Evolutionary conservation across 1,284 basidiomycete species (phyloP), one percentile per base, ranked within the genome.

Genomic region (Ustilago nuda): DNA sequence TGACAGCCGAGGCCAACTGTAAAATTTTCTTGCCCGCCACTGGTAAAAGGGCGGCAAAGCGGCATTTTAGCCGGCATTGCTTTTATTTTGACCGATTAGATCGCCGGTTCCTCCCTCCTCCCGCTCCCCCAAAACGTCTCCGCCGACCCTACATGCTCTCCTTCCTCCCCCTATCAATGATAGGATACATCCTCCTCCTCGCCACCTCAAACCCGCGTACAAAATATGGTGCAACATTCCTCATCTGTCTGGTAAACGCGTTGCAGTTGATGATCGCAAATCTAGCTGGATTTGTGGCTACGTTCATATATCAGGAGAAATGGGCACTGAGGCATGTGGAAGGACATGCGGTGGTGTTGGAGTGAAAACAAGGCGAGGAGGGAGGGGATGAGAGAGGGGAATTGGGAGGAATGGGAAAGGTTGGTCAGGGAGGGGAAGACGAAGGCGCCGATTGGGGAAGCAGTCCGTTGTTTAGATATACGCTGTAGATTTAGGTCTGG

Each of bases 211-310:
- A 75, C 17, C 64, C 76, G 51, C 51, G 64, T 27, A 77, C 76
- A 50, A 74, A 78, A 35, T 80, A 84, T 72, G 83, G 81, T n/a
- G 83, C 79, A 12, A 73, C 83, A 17, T 84, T 84, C 78, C 62
- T 84, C 30, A 82, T 84, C 71, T 71, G 80, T 3, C 65, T 78
- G 3, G 83, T 84, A 19, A 79, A 80, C 17, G 86, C 84, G 8
- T 56, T 86, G 6, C 84, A 86, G 67, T 79, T 86, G 17, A 83
- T 82, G 53, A 81, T 86, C 27, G 84, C 85, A 35, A 86, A 86
- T 48, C 78, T 81, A 43, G 83, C 81, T 17, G 83, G 85, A 17
- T 86, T 86, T 57, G 79, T 83, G 4, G 85, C 85, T 5, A 80
- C 85, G 6, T 85, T 84, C 54, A 78, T 85, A 35, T 86, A 86